Evolutionary conservation across 31 red algal species (phyloP).

Genomic region (Asparagopsis taxiformis): DNA sequence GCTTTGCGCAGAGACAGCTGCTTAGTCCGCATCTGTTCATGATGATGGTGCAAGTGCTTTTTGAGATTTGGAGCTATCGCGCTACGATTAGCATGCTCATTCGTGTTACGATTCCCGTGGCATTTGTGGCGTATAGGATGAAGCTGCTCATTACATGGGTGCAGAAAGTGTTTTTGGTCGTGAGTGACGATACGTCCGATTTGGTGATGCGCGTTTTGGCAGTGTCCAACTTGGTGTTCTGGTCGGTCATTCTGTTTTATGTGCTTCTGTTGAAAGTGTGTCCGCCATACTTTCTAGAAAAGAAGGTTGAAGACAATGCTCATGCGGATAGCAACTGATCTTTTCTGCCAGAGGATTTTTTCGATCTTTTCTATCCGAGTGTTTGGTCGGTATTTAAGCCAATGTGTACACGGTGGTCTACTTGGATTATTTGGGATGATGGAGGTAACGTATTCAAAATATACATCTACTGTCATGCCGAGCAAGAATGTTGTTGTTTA

Average conservation of each 20-base stretch:
- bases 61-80: constrained; percentile 55
- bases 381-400: too few species aligned
- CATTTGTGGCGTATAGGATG: constrained; percentile 41
- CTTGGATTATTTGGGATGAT: too few species aligned
- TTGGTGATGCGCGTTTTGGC: constrained; percentile 20
- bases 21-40: constrained; percentile 45
- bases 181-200: neutral
- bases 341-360: neutral
- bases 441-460: too few species aligned
- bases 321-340: neutral
- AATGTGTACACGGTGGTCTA: too few species aligned
- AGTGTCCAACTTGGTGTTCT: constrained; percentile 19
- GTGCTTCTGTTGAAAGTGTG: constrained; percentile 50
- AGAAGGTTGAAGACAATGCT: neutral
- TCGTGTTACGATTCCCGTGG: constrained; percentile 29
- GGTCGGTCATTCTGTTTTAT: constrained; percentile 45
- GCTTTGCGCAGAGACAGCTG: neutral
- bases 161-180: neutral
- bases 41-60: constrained; percentile 64
- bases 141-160: constrained; percentile 30
- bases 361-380: too few species aligned
- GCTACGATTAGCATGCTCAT: constrained; percentile 13
- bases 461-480: too few species aligned
- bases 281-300: constrained; percentile 49
- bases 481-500: too few species aligned